Evolutionary conservation across 2,329 filamentous ascomycete genomes (phyloP).

Genomic region (Pleomassaria siparia): DNA sequence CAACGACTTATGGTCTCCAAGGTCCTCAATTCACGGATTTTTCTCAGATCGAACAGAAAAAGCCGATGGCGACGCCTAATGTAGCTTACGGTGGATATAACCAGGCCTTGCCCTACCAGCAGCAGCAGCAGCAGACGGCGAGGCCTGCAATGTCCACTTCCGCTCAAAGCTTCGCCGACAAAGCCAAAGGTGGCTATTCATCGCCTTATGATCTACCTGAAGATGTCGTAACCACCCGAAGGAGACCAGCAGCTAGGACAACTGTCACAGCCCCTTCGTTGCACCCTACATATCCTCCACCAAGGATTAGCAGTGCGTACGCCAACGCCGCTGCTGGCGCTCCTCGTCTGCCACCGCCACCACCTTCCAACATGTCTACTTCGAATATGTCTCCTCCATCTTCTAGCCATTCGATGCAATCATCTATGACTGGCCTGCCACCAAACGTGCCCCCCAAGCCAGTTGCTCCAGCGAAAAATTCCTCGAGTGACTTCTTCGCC

Average conservation of each 20-base stretch:
- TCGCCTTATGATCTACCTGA: constrained; percentile 95
- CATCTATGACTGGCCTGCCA: constrained; percentile 33
- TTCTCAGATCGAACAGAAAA: constrained; percentile 37
- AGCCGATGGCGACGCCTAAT: constrained; percentile 17
- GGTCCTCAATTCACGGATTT: constrained; percentile 53
- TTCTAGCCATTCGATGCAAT: constrained; percentile 41
- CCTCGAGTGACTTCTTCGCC: constrained; percentile 49
- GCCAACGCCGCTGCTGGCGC: constrained; percentile 19
- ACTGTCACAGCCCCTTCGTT: constrained; percentile 24
- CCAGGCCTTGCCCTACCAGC: constrained; percentile 26
- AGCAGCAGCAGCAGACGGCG: constrained; percentile 39
- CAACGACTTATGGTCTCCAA: constrained; percentile 54
- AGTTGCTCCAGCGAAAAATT: constrained; percentile 27
- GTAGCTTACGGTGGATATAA: constrained; percentile 34
- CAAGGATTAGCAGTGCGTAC: constrained; percentile 65
- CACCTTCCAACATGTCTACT: constrained; percentile 33
- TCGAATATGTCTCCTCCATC: constrained; percentile 44
- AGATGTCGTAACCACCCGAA: constrained; percentile 74
- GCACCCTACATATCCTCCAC: constrained; percentile 52
- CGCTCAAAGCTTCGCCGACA: constrained; percentile 82
- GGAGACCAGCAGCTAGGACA: constrained; percentile 48
- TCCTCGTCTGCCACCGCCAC: constrained; percentile 26
- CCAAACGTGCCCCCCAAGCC: constrained; percentile 28
- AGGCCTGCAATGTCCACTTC: constrained; percentile 54
- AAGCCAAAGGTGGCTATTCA: constrained; percentile 86